Evolutionary conservation across 1,284 basidiomycete species (phyloP), one percentile per base, ranked within the genome.

Genomic region (Coniferiporia weirii): DNA sequence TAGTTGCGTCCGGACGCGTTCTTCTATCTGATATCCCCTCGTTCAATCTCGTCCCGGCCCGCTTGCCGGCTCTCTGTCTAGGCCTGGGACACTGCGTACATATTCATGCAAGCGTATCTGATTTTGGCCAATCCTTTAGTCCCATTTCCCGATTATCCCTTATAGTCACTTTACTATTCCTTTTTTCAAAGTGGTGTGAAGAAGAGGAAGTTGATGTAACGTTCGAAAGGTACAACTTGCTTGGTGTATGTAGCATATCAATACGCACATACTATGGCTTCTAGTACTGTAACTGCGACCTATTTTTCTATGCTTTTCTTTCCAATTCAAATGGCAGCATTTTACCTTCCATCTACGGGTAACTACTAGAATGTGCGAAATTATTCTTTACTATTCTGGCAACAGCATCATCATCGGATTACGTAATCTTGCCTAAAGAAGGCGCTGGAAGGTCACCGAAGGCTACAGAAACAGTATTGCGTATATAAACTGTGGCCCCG

Each of bases 391-490:
- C 56, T 57, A 22, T 35, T 40, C 38, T 40, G 38, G 47, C 32
- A 27, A 19, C 19, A 48, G 32, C 12, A 12, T 48, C 10, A 20
- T 48, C 19, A 19, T 19, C 4, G 1, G 10, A 32, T 53, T 50
- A 59, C 32, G 57, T 35, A 49, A 49, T 38, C 49, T 56, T 52
- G 22, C 48, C 40, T 36, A 54, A 44, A 51, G 59, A 60, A 60
- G 48, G 49, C 47, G 40, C 59, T 60, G 59, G 59, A 60, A 60
- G 35, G 59, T 52, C 50, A 40, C 53, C 40, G 59, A 60, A 60
- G 40, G 54, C n/a, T 36, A 53, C 19, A 56, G 48, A 40, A 56
- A 60, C 50, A 40, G 38, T 38, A 47, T 34, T 22, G 48, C 19
- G 49, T 60, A 56, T 56, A 56, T 52, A 60, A 56, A 52, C 54